Evolutionary conservation across 1,284 basidiomycete genomes (phyloP).

Genomic region (Takashimella koratensis): DNA sequence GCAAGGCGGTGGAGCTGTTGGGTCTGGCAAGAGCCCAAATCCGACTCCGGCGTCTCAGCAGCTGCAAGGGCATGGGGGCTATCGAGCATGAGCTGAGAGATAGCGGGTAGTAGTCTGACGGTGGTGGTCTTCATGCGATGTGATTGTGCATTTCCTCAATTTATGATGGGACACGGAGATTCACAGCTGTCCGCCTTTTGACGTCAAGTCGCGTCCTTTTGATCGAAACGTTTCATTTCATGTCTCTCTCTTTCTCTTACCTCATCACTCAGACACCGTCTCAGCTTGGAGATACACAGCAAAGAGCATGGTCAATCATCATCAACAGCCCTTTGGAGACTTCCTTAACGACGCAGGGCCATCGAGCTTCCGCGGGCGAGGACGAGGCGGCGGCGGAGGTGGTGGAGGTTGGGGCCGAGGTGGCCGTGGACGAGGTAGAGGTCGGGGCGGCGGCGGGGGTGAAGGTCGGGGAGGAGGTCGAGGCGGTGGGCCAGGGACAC

Average conservation of each 20-base stretch:
- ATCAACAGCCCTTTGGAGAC: slow-evolving; percentile 32
- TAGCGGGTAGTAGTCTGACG: too few species aligned
- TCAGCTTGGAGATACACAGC: neutral
- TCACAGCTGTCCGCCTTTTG: too few species aligned
- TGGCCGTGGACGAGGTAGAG: slow-evolving; percentile 17
- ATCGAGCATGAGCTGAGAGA: neutral
- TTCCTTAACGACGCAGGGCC: slow-evolving; percentile 31
- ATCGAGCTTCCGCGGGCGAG: slow-evolving; percentile 26
- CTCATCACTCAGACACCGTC: neutral
- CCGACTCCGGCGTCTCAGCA: neutral
- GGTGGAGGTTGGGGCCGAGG: slow-evolving; percentile 19
- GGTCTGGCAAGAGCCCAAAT: neutral
- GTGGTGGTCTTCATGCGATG: too few species aligned
- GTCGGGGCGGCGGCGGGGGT: slow-evolving; percentile 14
- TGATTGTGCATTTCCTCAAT: too few species aligned
- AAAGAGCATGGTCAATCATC: slow-evolving; percentile 15
- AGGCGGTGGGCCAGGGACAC: slow-evolving; percentile 6
- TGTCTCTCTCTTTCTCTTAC: too few species aligned
- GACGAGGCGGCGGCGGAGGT: slow-evolving; percentile 22
- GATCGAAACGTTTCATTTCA: too few species aligned
- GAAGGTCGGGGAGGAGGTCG: slow-evolving; percentile 9
- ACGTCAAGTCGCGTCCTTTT: too few species aligned
- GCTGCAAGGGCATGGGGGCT: neutral
- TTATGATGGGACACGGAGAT: too few species aligned
- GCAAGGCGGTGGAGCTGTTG: neutral